Evolutionary conservation across 371 early-diverging fungal genomes (phyloP), one percentile per base, ranked within the genome.

Genomic region (Thermomucor indicae-seudaticae): DNA sequence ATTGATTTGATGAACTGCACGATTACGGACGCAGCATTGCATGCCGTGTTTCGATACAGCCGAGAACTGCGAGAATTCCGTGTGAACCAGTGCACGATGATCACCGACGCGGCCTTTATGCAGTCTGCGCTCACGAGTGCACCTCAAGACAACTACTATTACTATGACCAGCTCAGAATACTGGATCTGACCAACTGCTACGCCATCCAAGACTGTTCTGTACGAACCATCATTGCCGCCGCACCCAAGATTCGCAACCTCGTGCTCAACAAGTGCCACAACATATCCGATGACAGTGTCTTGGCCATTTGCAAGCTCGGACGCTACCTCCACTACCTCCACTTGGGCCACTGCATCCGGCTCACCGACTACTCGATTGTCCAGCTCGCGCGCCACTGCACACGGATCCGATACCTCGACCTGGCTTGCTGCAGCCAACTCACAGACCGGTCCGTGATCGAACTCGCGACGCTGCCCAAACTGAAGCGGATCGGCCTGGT

Each of bases 381-480:
- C 19, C 65, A 75, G 11, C 49, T 84, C 22, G 71, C 78, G 3
- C 65, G 67, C 16, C 62, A 75, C 38, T 84, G 85, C 53, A 76
- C 79, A 2, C 70, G 85, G 6, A 73, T 84, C 32, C 77, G 85
- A 14, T 84, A 84, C 45, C 68, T 84, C 20, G 85, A 84, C 47
- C 57, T 84, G 10, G 81, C 83, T 6, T 75, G 78, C 32, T 84
- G 85, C 47, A 60, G 63, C 23, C 68, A 68, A 23, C 57, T 84
- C 20, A 78, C 80, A 0, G 83, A 84, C 46, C 70, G 64, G 0
- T 62, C 83, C 0, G 79, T 82, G 0, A 62, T 68, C 48, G 81
- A 78, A 7, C 54, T 84, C 19, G 80, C 81, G 1, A 70, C 73
- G 1, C 49, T 84, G 8, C 79, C 78, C 4, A 79, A 79, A 43